Evolutionary conservation across 345 rosid species (phyloP), one percentile per base, ranked within the genome.

Genomic region (Mangifera indica): DNA sequence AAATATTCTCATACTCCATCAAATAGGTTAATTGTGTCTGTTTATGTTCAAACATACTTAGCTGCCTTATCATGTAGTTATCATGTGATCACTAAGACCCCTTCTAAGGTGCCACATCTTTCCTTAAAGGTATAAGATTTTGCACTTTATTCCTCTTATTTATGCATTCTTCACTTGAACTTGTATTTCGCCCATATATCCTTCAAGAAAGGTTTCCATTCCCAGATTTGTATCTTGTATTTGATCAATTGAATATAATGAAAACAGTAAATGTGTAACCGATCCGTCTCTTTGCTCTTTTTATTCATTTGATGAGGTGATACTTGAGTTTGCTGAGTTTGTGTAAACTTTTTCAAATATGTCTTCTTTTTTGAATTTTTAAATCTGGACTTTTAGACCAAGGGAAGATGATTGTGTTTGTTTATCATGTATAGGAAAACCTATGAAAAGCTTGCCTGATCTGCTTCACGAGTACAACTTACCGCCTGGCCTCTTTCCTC

Each of bases 401-500:
- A 6, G 5, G 15, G 21, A n/a, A 60, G 67, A 60, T 66, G 70
- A 68, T 80, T 46, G 60, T 21, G 48, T 20, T 24, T 45, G 60
- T 48, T 64, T 59, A 24, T 2, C 73, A 10, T 17, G 18, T 57
- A 59, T 71, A 95, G 99, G 99, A 63, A 95, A 88, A 60, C 96
- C 96, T 25, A 45, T 61, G 9, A 95, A 89, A 78, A 77, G 84
- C 79, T 87, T 95, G 86, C 84, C 93, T 1, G 99, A 95, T 55
- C 93, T 95, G 34, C 93, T 95, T n/a, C 86, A 80, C 45, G 99
- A 92, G 64, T 86, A 92, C 87, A 95, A 86, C 71, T 77, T 95
- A 74, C 99, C 99, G 4, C 70, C 91, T 9, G 99, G 99, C 18
- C 88, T 95, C 71, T 95, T 95, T 74, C 99, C 99, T 55, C 87